Evolutionary conservation across 106 monocot species (phyloP).

Genomic region (Cymbidium sinense): DNA sequence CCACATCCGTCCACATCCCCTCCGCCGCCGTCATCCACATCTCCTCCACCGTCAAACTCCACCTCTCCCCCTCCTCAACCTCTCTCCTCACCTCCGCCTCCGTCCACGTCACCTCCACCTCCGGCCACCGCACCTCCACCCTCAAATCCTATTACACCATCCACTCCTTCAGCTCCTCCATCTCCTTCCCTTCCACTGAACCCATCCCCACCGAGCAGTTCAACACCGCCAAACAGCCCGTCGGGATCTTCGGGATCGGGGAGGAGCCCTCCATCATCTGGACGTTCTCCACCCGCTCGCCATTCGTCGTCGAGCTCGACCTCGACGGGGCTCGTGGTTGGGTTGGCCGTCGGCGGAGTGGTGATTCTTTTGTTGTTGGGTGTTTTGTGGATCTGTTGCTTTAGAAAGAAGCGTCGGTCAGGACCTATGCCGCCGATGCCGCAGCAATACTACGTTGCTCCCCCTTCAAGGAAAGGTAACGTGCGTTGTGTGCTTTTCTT

Average conservation of each 20-base stretch:
- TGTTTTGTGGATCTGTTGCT: constrained; percentile 28
- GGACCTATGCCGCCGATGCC: not conserved
- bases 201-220: not conserved
- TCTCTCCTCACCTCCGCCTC: not conserved
- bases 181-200: not conserved
- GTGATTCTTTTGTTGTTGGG: constrained; percentile 17
- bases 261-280: not conserved
- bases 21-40: not conserved
- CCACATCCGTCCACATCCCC: not conserved
- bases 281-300: not conserved
- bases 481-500: not conserved
- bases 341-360: constrained; percentile 28
- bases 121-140: not conserved
- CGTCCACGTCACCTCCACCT: not conserved
- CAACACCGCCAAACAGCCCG: not conserved
- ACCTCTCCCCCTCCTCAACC: not conserved
- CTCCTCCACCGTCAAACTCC: not conserved
- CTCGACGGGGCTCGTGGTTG: constrained; percentile 19
- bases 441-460: not conserved
- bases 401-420: constrained; percentile 20
- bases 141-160: not conserved
- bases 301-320: constrained; percentile 14
- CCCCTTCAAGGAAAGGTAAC: constrained; percentile 11
- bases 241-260: not conserved
- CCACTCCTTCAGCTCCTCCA: not conserved